Evolutionary conservation across 306 rosid species (phyloP), one percentile per base, ranked within the genome.

Genomic region (Quercus agrifolia): DNA sequence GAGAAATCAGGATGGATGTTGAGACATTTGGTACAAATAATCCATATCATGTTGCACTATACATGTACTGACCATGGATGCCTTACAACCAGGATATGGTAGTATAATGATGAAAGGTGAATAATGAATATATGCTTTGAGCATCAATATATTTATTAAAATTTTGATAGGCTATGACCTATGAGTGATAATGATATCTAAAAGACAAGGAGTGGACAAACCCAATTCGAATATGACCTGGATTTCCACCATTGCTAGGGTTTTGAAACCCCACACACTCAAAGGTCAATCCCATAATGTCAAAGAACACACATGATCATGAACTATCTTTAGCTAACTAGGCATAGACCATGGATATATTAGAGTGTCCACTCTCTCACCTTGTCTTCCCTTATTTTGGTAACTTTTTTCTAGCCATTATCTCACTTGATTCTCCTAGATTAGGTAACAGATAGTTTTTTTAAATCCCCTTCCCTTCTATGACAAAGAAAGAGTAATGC

Each of bases 161-260:
- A 74, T 5, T 30, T 33, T 23, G 58, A 49, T 61, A 21, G 79
- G 14, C 12, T 62, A 83, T 67, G 84, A 38, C 10, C 12, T 62
- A 83, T 67, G 84, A 38, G 69, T 71, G 88, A 78, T 70, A 84
- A 82, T 75, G 87, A 88, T 67, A 56, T 73, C 58, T 20, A 57
- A 79, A 78, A 27, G 87, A 86, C 64, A 83, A 35, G 44, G 79
- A 23, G 77, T 59, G 77, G 86, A 76, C 84, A 83, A 79, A 76
- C 20, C 70, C 75, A 79, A 72, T 56, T 41, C 62, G 81, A 77
- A 80, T 2, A 54, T 90, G 91, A 87, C 74, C 75, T 87, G 91
- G 93, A 89, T 78, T 86, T 86, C 91, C 91, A 87, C 88, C 80
- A 75, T 68, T 33, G 67, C 78, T 56, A 66, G 55, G 70, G 51